Percentiles rank a stretch among this genome's conserved stretches.
Evolutionary conservation across 768 basidiomycete genomes (phyloP).

Genomic region (Exsudoporus frostii): DNA sequence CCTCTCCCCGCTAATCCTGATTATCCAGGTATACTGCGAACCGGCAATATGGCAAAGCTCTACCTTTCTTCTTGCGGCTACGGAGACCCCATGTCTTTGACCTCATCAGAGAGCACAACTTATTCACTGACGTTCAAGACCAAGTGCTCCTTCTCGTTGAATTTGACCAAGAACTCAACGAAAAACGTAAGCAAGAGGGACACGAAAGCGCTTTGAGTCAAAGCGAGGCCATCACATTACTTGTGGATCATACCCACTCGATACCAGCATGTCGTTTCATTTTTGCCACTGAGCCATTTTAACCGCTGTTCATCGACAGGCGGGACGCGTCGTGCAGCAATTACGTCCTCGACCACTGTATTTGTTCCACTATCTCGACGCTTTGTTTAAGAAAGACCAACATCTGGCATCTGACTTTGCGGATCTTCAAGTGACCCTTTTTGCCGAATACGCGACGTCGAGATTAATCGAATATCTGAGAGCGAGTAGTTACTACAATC

Average conservation of each 20-base stretch:
- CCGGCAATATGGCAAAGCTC: slow-evolving; percentile 90
- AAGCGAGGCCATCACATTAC: slow-evolving; percentile 78
- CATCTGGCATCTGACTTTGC: slow-evolving; percentile 77
- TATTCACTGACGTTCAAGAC: slow-evolving; percentile 94
- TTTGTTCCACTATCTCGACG: slow-evolving; percentile 91
- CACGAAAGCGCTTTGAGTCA: slow-evolving; percentile 40
- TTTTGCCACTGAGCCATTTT: background rate
- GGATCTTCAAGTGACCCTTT: slow-evolving; percentile 86
- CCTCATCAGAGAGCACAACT: slow-evolving; percentile 87
- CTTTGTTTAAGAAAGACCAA: slow-evolving; percentile 83
- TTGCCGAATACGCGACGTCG: slow-evolving; percentile 79
- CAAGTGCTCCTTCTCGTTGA: slow-evolving; percentile 90
- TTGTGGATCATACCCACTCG: slow-evolving; percentile 94
- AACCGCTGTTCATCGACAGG: slow-evolving; percentile 43
- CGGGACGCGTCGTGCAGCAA: slow-evolving; percentile 84
- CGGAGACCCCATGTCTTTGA: slow-evolving; percentile 90
- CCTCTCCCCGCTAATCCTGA: background rate
- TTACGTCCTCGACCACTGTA: slow-evolving; percentile 72
- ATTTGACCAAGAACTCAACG: slow-evolving; percentile 86
- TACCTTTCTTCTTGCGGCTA: slow-evolving; percentile 85
- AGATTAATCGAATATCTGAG: slow-evolving; percentile 89
- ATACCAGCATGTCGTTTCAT: slow-evolving; percentile 67
- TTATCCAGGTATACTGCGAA: slow-evolving; percentile 72
- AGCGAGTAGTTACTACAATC: slow-evolving; percentile 85
- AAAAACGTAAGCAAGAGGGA: slow-evolving; percentile 46